Percentiles rank a stretch among this genome's conserved stretches.
Conservation (phyloP, 164 flowering plant species). For the Stephania cephalantha region DNA sequence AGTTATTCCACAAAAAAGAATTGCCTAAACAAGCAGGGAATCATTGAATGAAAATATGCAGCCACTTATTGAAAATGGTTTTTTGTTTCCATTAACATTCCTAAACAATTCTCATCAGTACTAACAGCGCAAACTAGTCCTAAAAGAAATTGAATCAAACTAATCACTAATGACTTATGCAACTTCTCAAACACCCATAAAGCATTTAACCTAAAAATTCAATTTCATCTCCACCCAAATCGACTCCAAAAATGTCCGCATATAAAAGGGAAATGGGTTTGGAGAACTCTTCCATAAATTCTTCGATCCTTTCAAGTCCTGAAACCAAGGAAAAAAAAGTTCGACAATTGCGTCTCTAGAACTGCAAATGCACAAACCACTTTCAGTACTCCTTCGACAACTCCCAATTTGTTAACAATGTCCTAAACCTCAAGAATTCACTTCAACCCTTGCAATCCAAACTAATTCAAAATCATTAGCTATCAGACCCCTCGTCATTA, state of each 20-base stretch:
- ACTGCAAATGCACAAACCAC: background rate
- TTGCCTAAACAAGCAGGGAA: background rate
- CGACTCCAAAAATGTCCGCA: background rate
- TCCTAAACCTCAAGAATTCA: background rate
- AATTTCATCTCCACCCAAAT: background rate
- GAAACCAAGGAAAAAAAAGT: background rate
- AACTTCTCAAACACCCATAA: background rate
- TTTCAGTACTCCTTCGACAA: background rate
- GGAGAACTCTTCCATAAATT: background rate
- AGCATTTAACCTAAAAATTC: background rate
- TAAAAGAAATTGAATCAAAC: background rate
- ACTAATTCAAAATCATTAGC: too few relatives aligned
- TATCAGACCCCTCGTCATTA: too few relatives aligned
- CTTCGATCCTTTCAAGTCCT: background rate
- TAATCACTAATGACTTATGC: background rate
- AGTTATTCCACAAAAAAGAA: background rate
- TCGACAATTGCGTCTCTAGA: background rate
- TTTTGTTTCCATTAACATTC: background rate
- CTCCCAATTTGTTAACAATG: background rate
- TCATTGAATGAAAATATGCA: background rate
- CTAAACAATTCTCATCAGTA: background rate
- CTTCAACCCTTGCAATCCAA: background rate
- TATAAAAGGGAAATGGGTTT: background rate
- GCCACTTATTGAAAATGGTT: background rate
- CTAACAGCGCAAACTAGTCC: background rate